Conservation (phyloP, 306 rosid genomes). For the Quercus bicolor region DNA sequence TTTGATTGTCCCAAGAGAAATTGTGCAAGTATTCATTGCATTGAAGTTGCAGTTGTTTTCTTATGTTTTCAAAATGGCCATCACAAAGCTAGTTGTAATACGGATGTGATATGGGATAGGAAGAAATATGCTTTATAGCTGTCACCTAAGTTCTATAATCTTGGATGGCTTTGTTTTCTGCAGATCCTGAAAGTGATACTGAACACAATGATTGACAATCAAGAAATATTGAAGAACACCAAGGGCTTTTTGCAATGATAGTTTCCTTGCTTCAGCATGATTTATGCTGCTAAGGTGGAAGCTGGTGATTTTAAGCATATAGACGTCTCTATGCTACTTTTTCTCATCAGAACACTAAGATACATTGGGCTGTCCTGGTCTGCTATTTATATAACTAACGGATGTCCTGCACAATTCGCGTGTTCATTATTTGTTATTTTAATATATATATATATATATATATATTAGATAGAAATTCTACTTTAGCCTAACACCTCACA, state of each 20-base stretch:
- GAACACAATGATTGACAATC: conserved; percentile 66
- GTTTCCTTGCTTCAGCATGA: not conserved
- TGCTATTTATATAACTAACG: no score
- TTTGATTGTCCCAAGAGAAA: not conserved
- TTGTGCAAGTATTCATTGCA: not conserved
- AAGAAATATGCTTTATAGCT: not conserved
- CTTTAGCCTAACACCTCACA: no score
- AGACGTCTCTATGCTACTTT: no score
- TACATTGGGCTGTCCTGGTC: no score
- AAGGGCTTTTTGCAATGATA: not conserved
- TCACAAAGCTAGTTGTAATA: not conserved
- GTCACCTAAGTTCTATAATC: not conserved
- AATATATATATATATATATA: no score
- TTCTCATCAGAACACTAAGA: no score
- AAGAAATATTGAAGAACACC: not conserved
- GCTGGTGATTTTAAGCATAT: no score
- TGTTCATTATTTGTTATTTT: no score
- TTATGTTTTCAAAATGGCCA: not conserved
- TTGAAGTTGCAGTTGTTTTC: not conserved
- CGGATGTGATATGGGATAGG: not conserved
- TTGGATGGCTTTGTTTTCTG: not conserved
- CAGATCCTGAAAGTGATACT: conserved; percentile 89
- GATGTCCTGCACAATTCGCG: no score
- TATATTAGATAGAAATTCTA: no score
- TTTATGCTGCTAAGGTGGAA: no score